phyloP scores from a whole-genome alignment of 2,329 filamentous ascomycete genomes.

The Aspergillus hiratsukae region DNA sequence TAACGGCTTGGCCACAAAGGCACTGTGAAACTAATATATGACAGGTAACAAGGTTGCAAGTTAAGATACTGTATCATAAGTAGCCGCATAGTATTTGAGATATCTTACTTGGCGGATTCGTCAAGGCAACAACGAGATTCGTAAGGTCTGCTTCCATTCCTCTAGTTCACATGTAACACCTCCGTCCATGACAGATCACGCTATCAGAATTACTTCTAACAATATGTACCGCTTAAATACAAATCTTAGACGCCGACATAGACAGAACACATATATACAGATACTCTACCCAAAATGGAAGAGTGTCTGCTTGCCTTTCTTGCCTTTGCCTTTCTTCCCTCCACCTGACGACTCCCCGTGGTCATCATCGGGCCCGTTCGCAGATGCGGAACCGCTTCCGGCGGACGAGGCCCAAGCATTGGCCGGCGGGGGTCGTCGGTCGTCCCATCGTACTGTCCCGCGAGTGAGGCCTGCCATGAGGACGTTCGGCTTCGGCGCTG shows the following conservation, averaged over 20 bases:
- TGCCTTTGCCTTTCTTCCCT: constrained; percentile 35
- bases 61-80: neutral
- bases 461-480: constrained; percentile 48
- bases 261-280: neutral
- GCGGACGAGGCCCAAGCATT: constrained; percentile 37
- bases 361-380: constrained; percentile 17
- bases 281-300: constrained; percentile 32
- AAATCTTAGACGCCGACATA: neutral
- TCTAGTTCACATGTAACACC: neutral
- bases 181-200: neutral
- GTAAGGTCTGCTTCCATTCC: neutral
- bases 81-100: neutral
- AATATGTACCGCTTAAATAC: constrained; percentile 4
- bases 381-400: constrained; percentile 16
- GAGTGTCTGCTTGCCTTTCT: constrained; percentile 40
- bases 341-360: constrained; percentile 17
- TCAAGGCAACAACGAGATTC: neutral
- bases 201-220: constrained; percentile 1
- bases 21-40: neutral
- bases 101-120: neutral
- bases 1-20: neutral
- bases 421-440: constrained; percentile 29
- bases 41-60: neutral
- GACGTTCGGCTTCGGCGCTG: constrained; percentile 65
- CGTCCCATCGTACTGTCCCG: constrained; percentile 44